These are phyloP conservation scores for Suillus cothurnatus DNA, from an alignment of 768 basidiomycete genomes.

Conservation along the genomic window DNA sequence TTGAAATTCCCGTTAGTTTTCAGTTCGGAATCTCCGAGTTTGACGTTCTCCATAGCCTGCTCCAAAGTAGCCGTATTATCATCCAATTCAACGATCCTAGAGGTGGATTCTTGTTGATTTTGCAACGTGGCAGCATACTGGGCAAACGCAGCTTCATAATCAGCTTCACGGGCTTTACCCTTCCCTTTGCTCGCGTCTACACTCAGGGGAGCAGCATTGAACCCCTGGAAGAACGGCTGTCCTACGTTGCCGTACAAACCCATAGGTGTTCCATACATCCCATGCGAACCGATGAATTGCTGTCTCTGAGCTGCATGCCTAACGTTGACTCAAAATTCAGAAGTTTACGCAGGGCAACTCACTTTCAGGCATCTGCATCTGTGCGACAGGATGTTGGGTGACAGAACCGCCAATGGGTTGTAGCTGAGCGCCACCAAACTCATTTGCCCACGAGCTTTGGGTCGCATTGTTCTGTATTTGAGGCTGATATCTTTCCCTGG, in stretches of 20 bases:
- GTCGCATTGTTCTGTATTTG: slow-evolving; percentile 36
- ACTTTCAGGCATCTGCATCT: slow-evolving; percentile 31
- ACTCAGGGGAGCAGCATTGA: slow-evolving; percentile 26
- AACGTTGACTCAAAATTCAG: neutral
- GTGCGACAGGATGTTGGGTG: slow-evolving; percentile 34
- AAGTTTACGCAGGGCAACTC: neutral
- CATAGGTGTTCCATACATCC: slow-evolving; percentile 37
- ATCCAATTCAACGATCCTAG: slow-evolving; percentile 56
- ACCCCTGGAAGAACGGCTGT: slow-evolving; percentile 36
- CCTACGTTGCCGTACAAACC: slow-evolving; percentile 27
- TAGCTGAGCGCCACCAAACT: slow-evolving; percentile 46
- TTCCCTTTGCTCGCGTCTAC: slow-evolving; percentile 56
- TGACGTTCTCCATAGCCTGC: slow-evolving; percentile 37
- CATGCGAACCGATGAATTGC: slow-evolving; percentile 39
- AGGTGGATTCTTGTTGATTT: slow-evolving; percentile 42
- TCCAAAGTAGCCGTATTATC: slow-evolving; percentile 43
- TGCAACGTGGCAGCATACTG: slow-evolving; percentile 59
- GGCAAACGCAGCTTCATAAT: slow-evolving; percentile 86
- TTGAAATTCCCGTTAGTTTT: slow-evolving; percentile 47
- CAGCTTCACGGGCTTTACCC: slow-evolving; percentile 75
- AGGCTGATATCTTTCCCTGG: slow-evolving; percentile 46
- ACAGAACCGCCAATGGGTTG: slow-evolving; percentile 26
- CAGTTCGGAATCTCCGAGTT: slow-evolving; percentile 34
- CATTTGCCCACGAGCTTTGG: slow-evolving; percentile 54
- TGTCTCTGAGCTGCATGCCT: slow-evolving; percentile 34